phyloP scores from a whole-genome alignment of 345 rosid genomes.

The Bruguiera parviflora region DNA sequence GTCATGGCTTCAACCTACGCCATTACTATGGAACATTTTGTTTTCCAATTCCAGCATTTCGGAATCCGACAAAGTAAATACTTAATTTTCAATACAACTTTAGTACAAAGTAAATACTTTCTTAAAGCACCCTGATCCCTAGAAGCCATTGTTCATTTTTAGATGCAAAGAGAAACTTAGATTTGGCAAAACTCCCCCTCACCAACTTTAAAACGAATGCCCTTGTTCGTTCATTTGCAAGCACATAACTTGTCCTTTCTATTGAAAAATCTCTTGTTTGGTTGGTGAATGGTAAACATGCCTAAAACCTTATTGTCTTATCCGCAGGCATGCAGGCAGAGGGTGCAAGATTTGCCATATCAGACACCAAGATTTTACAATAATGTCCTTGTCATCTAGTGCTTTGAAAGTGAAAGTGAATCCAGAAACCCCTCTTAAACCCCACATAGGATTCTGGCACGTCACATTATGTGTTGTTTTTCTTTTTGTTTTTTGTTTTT shows the following conservation, averaged over 20 bases:
- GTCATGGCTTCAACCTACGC: background rate
- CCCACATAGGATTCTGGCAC: constrained; percentile 62
- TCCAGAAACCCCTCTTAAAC: constrained; percentile 21
- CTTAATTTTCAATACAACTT: background rate
- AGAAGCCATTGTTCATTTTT: background rate
- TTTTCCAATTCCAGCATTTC: background rate
- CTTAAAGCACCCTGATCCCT: constrained; percentile 6
- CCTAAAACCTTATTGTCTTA: constrained; percentile 14
- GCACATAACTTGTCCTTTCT: constrained; percentile 5
- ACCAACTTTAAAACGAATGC: background rate
- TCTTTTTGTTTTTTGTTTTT: constrained; percentile 29
- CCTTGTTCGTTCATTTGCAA: constrained; percentile 8
- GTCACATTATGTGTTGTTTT: constrained; percentile 20
- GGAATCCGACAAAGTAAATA: background rate
- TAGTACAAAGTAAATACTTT: background rate
- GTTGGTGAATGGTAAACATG: constrained; percentile 22
- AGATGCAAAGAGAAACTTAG: background rate
- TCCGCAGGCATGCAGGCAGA: constrained; percentile 2
- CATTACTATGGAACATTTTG: background rate
- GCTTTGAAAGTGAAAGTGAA: constrained; percentile 18
- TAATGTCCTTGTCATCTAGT: constrained; percentile 27
- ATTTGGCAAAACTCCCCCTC: background rate
- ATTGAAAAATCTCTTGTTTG: constrained; percentile 7
- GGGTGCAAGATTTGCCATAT: background rate
- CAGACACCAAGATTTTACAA: background rate